Evolutionary conservation across 2,329 filamentous ascomycete genomes (phyloP), one percentile per base, ranked within the genome.

Genomic region (Microcyclosporella mali): DNA sequence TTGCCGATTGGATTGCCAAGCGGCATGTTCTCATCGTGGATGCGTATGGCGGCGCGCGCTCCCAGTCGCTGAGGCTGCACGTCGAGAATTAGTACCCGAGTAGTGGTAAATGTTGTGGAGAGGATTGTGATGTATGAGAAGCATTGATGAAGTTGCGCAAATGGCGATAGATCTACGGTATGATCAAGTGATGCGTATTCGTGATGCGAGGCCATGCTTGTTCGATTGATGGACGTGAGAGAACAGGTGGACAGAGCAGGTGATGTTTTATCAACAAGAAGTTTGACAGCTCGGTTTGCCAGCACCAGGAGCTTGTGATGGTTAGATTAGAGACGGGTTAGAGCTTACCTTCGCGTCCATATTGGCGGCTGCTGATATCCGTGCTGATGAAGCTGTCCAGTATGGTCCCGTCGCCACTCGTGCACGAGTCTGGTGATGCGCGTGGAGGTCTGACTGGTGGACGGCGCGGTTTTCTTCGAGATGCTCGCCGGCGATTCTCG

Each of bases 1-100:
- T 80, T 80, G 54, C 77, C 76, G 47, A 71, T 51, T 40, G 62
- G 60, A 33, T 64, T 66, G 41, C 70, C 64, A 41, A 73, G 55
- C 14, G 55, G 53, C 46, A 73, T 67, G 65, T 92, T 92, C 67
- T 94, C 87, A 68, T 88, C 84, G 61, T 74, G 74, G 57, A 75
- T 70, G 63, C 78, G 77, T 62, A 81, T 66, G n/a, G 21, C 21
- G 36, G 70, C 65, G 60, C 80, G 76, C 37, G 40, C 27, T 25
- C 4, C 21, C 55, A 76, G 78, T 66, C 84, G 78, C 65, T 84
- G 83, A 49, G 85, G 85, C 86, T 90, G 60, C 41, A 51, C 38
- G 21, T 15, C 27, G 40, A 50, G 46, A 56, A 55, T 59, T 49
- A 63, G 58, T 56, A 51, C 55, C 56, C 35, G 31, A 37, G 41